Base-by-base conservation (phyloP, 2,329 filamentous ascomycete species). In the Calonectria crousiana region DNA sequence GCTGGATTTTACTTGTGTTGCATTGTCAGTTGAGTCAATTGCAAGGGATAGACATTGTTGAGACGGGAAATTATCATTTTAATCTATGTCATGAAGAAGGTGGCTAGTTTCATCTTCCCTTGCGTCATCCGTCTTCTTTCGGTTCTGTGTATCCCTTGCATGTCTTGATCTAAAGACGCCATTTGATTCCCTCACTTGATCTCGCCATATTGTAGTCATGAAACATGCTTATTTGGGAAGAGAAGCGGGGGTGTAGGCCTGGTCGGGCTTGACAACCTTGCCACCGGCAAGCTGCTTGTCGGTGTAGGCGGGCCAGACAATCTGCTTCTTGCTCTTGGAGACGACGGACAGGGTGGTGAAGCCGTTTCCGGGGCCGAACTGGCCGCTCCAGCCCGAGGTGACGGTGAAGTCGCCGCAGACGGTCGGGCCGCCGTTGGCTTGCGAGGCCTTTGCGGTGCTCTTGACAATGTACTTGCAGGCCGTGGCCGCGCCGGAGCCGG, bases 321-420 rank as follows among this genome's bases (percentile, higher is more conserved):
- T 91, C 75, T 85, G 83, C 62, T 82, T 82, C 77, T 84, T 81
- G 67, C 77, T 75, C 75, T 84, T 82, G 82, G 90, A 84, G 60
- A 87, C 85, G 68, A 91, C 87, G 26, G 87, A 84, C 34, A 91
- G 82, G 28, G 88, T 90, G 30, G 89, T 91, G 85, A 91, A 91
- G 76, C 88, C 90, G 32, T 88, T 84, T 75, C 82, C 87, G 16
- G 82, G 72, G 65, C 89, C 90, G 76, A 91, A 91, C 78, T 90
- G 86, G 80, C 86, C 89, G 81, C 86, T 89, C 89, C 89, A 91
- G 84, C 88, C 88, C 2, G 87, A 87, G 66, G 87, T 88, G 79
- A 91, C 78, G 75, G 85, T 88, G 85, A 85, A 91, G 72, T 79
- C 79, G 49, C 89, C 89, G 84, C 88, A 91, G 65, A 76, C 84